A percentile compares a stretch with the other conserved stretches of the same genome.
These are phyloP conservation scores for Schizosaccharomyces japonicus DNA, from an alignment of 805 yeast species.

Conservation along the genomic window DNA sequence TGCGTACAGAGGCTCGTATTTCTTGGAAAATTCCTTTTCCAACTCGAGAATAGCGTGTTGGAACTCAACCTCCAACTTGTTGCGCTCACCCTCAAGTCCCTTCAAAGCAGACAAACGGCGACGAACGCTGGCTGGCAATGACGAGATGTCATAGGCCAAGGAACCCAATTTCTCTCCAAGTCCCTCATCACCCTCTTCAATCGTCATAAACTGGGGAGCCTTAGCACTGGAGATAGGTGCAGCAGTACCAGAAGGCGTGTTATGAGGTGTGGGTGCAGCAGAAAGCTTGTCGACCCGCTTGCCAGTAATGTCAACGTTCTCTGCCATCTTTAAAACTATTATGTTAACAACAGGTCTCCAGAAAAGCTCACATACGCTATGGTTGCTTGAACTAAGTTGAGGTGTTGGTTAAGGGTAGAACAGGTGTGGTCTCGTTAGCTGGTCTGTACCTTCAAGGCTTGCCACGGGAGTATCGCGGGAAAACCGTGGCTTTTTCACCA, in stretches of 20 bases:
- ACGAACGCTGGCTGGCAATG: constrained; percentile 48
- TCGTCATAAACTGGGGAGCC: constrained; percentile 1
- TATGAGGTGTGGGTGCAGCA: constrained; percentile 85
- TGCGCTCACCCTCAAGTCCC: constrained; percentile 53
- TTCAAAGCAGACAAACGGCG: constrained; percentile 63
- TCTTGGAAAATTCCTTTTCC: constrained; percentile 52
- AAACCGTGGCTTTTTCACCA: no score
- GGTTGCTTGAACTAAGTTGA: no score
- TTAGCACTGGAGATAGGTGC: not conserved
- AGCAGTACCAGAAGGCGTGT: constrained; percentile 78
- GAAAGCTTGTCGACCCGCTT: not conserved
- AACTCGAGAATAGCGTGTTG: constrained; percentile 69
- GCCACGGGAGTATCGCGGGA: no score
- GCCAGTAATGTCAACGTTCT: constrained; percentile 1
- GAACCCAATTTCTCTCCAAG: constrained; percentile 43
- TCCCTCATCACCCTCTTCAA: constrained; percentile 3
- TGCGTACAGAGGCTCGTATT: constrained; percentile 54
- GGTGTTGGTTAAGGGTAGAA: no score
- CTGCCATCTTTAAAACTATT: not conserved
- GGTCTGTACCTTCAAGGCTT: no score
- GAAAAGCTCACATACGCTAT: no score
- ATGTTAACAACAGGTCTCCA: not conserved
- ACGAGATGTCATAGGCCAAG: constrained; percentile 64
- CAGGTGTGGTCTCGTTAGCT: no score
- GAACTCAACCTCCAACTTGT: constrained; percentile 69